A percentile compares a stretch with the other conserved stretches of the same genome.
phyloP scores from a whole-genome alignment of 352 stramenopile genomes.

The Globisporangium viniferum region DNA sequence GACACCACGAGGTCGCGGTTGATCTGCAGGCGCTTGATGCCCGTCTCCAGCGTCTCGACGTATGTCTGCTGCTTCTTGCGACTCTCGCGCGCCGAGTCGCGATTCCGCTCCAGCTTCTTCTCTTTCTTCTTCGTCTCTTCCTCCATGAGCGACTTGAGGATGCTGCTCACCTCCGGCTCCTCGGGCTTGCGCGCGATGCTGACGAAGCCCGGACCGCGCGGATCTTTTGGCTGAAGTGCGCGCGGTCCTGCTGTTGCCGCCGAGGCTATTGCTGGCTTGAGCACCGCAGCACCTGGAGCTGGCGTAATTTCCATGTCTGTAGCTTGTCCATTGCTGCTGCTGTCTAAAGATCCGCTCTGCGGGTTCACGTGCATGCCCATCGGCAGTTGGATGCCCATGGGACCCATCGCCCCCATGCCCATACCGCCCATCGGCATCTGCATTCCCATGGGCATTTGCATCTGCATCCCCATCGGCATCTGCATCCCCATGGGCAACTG shows the following conservation, averaged over 20 bases:
- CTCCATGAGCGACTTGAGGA: slow-evolving; percentile 85
- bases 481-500: slow-evolving; percentile 38
- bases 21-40: slow-evolving; percentile 85
- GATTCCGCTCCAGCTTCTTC: slow-evolving; percentile 88
- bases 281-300: slow-evolving; percentile 10
- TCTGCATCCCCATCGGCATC: slow-evolving; percentile 32
- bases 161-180: slow-evolving; percentile 77
- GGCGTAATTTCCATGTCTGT: slow-evolving; percentile 2
- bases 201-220: slow-evolving; percentile 46
- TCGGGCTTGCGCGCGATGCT: slow-evolving; percentile 80
- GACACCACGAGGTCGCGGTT: slow-evolving; percentile 69
- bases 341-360: slow-evolving; percentile 33
- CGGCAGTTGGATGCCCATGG: slow-evolving; percentile 38
- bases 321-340: slow-evolving; percentile 3
- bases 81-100: slow-evolving; percentile 80
- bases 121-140: slow-evolving; percentile 89
- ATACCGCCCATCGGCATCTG: slow-evolving; percentile 30
- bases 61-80: slow-evolving; percentile 88
- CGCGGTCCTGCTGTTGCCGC: slow-evolving; percentile 10
- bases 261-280: slow-evolving; percentile 27
- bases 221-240: slow-evolving; percentile 47
- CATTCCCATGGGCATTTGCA: slow-evolving; percentile 27
- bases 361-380: slow-evolving; percentile 29
- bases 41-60: slow-evolving; percentile 82
- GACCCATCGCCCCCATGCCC: slow-evolving; percentile 18